Evolutionary conservation across 495 filamentous ascomycete genomes (phyloP).

Genomic region (Podospora australis): DNA sequence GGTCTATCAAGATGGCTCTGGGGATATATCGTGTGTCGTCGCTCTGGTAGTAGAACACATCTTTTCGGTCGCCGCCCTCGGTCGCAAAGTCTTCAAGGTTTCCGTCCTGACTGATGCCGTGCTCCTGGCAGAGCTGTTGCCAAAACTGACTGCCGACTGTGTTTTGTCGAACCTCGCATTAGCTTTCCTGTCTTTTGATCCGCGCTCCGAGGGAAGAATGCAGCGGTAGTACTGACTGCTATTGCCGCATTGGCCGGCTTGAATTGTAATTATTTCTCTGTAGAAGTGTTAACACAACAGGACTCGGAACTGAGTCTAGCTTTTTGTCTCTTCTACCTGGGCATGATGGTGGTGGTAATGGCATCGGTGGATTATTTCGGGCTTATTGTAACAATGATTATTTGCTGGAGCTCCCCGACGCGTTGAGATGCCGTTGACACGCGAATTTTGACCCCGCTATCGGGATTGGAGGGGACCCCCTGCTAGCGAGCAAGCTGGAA

Average conservation of each 20-base stretch:
- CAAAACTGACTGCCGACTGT: slow-evolving; percentile 90
- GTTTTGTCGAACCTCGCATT: slow-evolving; percentile 12
- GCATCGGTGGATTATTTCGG: slow-evolving; percentile 19
- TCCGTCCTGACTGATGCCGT: slow-evolving; percentile 94
- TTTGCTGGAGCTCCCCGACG: slow-evolving; percentile 7
- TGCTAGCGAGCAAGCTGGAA: not conserved
- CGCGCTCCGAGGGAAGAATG: not conserved
- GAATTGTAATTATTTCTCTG: slow-evolving; percentile 98
- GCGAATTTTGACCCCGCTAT: slow-evolving; percentile 13
- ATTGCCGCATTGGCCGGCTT: slow-evolving; percentile 99
- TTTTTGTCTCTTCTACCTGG: slow-evolving; percentile 31
- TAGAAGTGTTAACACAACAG: not conserved
- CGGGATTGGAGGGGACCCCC: not conserved
- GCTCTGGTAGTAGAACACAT: slow-evolving; percentile 98
- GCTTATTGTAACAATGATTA: not conserved
- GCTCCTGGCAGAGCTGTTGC: slow-evolving; percentile 95
- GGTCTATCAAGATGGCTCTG: slow-evolving; percentile 87
- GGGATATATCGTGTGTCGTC: slow-evolving; percentile 98
- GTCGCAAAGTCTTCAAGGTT: slow-evolving; percentile 95
- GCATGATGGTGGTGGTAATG: slow-evolving; percentile 41
- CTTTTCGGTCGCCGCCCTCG: slow-evolving; percentile 93
- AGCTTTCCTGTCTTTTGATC: not conserved
- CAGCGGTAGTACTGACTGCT: slow-evolving; percentile 72
- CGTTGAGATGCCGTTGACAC: slow-evolving; percentile 14
- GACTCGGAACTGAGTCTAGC: not conserved